Conservation (phyloP, 164 flowering plant genomes). For the Chimonanthus praecox region DNA sequence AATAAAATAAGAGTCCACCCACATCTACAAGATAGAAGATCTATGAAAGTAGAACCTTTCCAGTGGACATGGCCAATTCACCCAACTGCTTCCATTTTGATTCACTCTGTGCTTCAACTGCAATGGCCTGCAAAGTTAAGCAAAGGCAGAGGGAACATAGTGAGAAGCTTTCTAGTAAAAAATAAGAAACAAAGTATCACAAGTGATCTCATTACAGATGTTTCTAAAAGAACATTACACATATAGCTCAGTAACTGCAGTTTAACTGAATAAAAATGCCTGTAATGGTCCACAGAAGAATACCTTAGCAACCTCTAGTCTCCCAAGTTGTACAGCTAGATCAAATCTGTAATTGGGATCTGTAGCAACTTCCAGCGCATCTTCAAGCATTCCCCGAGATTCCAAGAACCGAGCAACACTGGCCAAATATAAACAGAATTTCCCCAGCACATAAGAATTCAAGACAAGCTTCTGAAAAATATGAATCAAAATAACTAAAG, state of each 20-base stretch:
- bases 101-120: slow-evolving; percentile 76
- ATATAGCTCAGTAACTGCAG: neutral
- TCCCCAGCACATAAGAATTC: neutral
- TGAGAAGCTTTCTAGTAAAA: slow-evolving; percentile 2
- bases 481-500: no score
- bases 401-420: slow-evolving; percentile 97
- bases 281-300: slow-evolving; percentile 7
- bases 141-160: neutral
- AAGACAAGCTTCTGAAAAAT: slow-evolving; percentile 4
- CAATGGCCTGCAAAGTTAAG: slow-evolving; percentile 60
- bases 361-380: slow-evolving; percentile 94
- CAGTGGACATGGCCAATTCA: slow-evolving; percentile 92
- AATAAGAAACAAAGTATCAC: neutral
- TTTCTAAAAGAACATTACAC: neutral
- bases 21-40: neutral
- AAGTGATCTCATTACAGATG: neutral
- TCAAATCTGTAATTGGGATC: slow-evolving; percentile 98
- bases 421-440: slow-evolving; percentile 3
- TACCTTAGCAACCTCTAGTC: slow-evolving; percentile 85
- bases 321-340: slow-evolving; percentile 88
- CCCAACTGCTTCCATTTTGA: slow-evolving; percentile 99
- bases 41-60: slow-evolving; percentile 45
- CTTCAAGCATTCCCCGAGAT: slow-evolving; percentile 92
- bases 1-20: no score
- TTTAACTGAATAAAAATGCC: neutral